phyloP scores from a whole-genome alignment of 495 filamentous ascomycete genomes.

The Hypoxylon lenormandii region DNA sequence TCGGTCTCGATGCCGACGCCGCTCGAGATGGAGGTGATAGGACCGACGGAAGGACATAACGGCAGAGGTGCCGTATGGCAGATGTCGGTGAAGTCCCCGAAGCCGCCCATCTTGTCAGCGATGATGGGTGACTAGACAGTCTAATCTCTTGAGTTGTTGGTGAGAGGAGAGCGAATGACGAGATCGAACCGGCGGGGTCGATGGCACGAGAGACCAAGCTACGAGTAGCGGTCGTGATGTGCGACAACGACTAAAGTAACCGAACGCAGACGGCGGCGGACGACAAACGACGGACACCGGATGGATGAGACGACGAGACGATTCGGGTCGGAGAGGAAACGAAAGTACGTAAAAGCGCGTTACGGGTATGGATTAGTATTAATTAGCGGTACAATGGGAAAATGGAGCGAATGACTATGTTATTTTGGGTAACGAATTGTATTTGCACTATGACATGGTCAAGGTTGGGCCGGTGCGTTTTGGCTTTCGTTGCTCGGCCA shows the following conservation, averaged over 20 bases:
- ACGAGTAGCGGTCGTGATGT: background rate
- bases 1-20: conserved; percentile 82
- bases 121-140: conserved; percentile 17
- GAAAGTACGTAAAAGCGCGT: conserved; percentile 20
- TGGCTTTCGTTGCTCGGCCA: conserved; percentile 45
- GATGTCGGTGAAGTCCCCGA: conserved; percentile 88
- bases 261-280: too few relatives aligned
- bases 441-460: conserved; percentile 35
- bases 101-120: conserved; percentile 72
- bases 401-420: conserved; percentile 41
- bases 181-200: background rate
- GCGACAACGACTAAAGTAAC: too few relatives aligned
- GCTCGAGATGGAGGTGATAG: conserved; percentile 70
- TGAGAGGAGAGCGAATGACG: background rate
- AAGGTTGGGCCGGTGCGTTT: conserved; percentile 12
- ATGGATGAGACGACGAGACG: too few relatives aligned
- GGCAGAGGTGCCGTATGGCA: conserved; percentile 87
- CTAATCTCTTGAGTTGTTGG: background rate
- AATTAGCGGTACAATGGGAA: conserved; percentile 31
- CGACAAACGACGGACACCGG: conserved; percentile 6
- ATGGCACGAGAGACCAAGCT: background rate
- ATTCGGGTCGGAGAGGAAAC: conserved; percentile 2
- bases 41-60: conserved; percentile 84
- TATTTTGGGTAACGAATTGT: conserved; percentile 7
- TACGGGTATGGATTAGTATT: conserved; percentile 28